phyloP scores from a whole-genome alignment of 108 stramenopile genomes.

The Chaetoceros tenuissimus region DNA sequence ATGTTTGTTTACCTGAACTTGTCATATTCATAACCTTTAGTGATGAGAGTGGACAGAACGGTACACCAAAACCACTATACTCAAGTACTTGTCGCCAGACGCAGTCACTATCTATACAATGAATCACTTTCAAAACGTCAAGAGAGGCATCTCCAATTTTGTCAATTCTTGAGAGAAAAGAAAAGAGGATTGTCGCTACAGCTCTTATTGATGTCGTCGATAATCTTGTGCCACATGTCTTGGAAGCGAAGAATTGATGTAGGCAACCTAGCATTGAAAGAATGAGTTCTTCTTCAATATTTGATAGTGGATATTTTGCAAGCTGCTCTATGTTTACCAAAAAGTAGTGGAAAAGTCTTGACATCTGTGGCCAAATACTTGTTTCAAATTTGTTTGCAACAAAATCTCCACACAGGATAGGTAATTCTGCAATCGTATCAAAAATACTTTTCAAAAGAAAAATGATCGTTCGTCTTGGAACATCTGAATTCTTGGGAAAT shows the following conservation, averaged over 20 bases:
- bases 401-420: not conserved
- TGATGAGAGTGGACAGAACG: not conserved
- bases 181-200: not conserved
- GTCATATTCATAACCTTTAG: too few species aligned
- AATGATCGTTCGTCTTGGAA: too few species aligned
- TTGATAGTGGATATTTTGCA: too few species aligned
- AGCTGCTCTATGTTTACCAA: too few species aligned
- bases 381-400: not conserved
- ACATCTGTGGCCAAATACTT: not conserved
- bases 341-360: too few species aligned
- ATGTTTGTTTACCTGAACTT: too few species aligned
- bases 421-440: not conserved
- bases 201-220: too few species aligned
- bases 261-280: too few species aligned
- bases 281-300: too few species aligned
- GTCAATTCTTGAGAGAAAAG: not conserved
- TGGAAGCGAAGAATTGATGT: too few species aligned
- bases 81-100: not conserved
- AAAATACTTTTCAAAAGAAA: not conserved
- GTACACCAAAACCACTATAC: not conserved
- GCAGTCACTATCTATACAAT: not conserved
- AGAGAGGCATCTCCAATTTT: not conserved
- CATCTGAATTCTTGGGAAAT: too few species aligned
- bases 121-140: not conserved
- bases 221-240: too few species aligned